Percentiles rank a stretch among this genome's conserved stretches.
Evolutionary conservation across 495 filamentous ascomycete genomes (phyloP).

Genomic region (Xylaria cubensis): DNA sequence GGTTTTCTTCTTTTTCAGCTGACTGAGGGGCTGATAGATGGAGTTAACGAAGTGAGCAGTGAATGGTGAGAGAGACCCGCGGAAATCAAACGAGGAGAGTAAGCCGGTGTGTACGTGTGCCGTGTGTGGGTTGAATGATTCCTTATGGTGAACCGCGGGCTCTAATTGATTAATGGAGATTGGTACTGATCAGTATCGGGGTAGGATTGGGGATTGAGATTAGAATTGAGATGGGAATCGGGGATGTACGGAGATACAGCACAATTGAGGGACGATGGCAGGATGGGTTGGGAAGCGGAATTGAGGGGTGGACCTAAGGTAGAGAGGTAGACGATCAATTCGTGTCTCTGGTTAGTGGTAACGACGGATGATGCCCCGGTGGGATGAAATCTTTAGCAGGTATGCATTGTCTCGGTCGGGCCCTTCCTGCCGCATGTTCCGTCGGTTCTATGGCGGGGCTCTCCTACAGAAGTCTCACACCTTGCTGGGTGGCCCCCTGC

Average conservation of each 20-base stretch:
- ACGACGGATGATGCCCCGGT: constrained; percentile 3
- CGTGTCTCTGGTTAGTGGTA: not conserved
- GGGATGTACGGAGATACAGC: not conserved
- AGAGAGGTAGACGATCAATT: no score
- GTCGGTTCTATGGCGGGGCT: constrained; percentile 13
- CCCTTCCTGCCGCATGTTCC: constrained; percentile 20
- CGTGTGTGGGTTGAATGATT: not conserved
- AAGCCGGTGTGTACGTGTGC: not conserved
- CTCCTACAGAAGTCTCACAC: constrained; percentile 7
- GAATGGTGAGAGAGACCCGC: not conserved
- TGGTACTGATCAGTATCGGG: not conserved
- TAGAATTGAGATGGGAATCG: not conserved
- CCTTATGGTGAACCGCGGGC: not conserved
- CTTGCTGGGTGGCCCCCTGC: constrained; percentile 1
- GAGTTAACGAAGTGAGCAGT: not conserved
- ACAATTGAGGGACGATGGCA: not conserved
- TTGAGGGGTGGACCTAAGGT: not conserved
- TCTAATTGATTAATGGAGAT: constrained; percentile 6
- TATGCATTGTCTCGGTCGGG: constrained; percentile 23
- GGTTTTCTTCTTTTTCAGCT: constrained; percentile 23
- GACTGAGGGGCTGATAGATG: constrained; percentile 12
- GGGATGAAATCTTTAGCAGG: constrained; percentile 5
- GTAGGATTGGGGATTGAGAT: not conserved
- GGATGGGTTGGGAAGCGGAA: not conserved
- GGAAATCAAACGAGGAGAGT: constrained; percentile 11